Conservation (phyloP, 2,329 filamentous ascomycete species). For the Leptographium radiaticola region DNA sequence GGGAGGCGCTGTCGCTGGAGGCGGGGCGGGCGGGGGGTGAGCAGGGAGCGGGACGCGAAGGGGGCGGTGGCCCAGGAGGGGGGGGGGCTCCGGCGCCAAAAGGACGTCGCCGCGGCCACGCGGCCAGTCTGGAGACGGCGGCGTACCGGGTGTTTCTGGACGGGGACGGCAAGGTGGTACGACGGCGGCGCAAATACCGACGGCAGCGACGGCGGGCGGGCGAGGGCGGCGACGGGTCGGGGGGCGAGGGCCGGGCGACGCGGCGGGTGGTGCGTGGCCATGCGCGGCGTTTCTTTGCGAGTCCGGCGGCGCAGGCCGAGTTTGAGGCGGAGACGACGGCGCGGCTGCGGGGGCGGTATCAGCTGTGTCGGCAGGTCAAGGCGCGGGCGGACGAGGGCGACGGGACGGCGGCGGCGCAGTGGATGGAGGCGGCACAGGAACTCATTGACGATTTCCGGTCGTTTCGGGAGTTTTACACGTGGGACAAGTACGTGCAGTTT, state of each 20-base stretch:
- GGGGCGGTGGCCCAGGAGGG: conserved; percentile 1
- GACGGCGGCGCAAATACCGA: conserved; percentile 10
- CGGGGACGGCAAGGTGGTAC: conserved; percentile 10
- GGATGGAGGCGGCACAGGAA: conserved; percentile 46
- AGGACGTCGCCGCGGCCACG: conserved; percentile 10
- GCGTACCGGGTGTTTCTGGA: conserved; percentile 12
- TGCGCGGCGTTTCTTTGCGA: conserved; percentile 12
- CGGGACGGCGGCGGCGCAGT: conserved; percentile 30
- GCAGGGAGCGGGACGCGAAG: conserved; percentile 16
- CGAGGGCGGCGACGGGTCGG: conserved; percentile 1
- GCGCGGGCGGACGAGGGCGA: conserved; percentile 20
- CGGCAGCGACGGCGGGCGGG: background rate
- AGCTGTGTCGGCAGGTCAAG: conserved; percentile 28
- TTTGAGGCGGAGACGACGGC: conserved; percentile 17
- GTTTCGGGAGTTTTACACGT: conserved; percentile 50
- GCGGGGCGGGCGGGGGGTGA: conserved; percentile 19
- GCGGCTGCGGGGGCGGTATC: conserved; percentile 23
- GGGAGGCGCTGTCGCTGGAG: conserved; percentile 57
- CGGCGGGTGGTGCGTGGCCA: conserved; percentile 7
- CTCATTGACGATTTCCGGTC: conserved; percentile 52
- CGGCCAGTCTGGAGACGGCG: conserved; percentile 10
- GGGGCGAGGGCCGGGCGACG: conserved; percentile 4
- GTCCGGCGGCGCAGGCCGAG: conserved; percentile 13
- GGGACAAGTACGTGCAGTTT: conserved; percentile 51
- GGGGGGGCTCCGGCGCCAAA: background rate